phyloP scores from a whole-genome alignment of 1,284 basidiomycete species.

The Cutaneotrichosporon arboriforme region DNA sequence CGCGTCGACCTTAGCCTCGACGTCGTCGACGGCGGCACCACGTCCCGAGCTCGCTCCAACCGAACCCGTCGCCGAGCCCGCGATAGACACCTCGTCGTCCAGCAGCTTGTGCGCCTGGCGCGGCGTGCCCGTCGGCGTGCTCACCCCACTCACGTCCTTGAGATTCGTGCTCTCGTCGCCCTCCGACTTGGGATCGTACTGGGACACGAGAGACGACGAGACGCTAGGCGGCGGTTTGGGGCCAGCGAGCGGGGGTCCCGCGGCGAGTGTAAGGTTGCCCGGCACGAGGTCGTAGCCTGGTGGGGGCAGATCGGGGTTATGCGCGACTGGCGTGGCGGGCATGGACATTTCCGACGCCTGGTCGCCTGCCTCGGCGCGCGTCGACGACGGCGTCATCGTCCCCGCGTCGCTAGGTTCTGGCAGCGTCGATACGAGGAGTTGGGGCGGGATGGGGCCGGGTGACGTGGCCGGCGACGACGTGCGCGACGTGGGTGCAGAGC shows the following conservation, averaged over 20 bases:
- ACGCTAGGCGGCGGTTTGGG: slow-evolving; percentile 20
- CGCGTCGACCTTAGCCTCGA: slow-evolving; percentile 3
- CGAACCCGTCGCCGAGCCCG: slow-evolving; percentile 23
- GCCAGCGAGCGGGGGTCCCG: slow-evolving; percentile 7
- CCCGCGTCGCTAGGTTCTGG: slow-evolving; percentile 25
- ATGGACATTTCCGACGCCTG: slow-evolving; percentile 28
- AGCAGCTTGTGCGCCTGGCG: slow-evolving; percentile 32
- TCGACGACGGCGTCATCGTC: slow-evolving; percentile 41
- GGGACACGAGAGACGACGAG: slow-evolving; percentile 28
- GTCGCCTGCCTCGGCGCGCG: slow-evolving; percentile 41
- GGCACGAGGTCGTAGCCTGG: slow-evolving; percentile 32
- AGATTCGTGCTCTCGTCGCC: slow-evolving; percentile 31
- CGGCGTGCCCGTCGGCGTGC: slow-evolving; percentile 41
- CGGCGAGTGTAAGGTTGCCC: slow-evolving; percentile 34
- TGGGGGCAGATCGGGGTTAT: slow-evolving; percentile 24
- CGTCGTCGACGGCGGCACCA: slow-evolving; percentile 9
- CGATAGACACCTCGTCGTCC: slow-evolving; percentile 17
- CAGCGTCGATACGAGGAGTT: slow-evolving; percentile 28
- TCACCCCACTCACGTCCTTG: slow-evolving; percentile 40
- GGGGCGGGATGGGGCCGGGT: slow-evolving; percentile 21
- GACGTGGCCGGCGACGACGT: slow-evolving; percentile 30
- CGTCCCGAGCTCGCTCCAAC: slow-evolving; percentile 10
- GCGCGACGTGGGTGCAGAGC: slow-evolving; percentile 30
- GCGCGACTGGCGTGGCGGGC: slow-evolving; percentile 36
- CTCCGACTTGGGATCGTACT: slow-evolving; percentile 30